These are phyloP conservation scores for Termitomyces sp. DNA, from an alignment of 1,284 basidiomycete genomes.

Conservation along the genomic window DNA sequence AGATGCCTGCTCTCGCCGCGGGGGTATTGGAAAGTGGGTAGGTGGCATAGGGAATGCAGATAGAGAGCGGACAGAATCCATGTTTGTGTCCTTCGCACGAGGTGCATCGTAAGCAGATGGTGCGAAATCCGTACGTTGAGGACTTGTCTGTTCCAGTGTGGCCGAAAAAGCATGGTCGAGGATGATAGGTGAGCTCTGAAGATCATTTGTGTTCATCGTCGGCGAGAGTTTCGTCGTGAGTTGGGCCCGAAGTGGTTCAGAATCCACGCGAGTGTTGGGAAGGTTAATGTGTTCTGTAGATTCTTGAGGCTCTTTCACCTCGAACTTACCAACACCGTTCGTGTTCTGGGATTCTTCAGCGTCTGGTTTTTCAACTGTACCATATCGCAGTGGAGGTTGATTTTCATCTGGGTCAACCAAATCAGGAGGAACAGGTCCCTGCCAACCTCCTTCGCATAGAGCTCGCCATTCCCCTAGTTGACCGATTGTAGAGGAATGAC, in stretches of 20 bases:
- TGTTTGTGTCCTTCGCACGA: constrained; percentile 23
- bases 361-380: constrained; percentile 1
- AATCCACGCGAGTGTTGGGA: neutral
- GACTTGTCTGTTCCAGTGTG: constrained; percentile 13
- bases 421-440: constrained; percentile 48
- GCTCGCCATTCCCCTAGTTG: constrained; percentile 65
- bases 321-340: neutral
- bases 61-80: constrained; percentile 58
- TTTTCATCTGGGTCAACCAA: constrained; percentile 38
- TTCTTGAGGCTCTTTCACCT: neutral
- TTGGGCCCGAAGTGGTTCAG: constrained; percentile 15
- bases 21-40: constrained; percentile 58
- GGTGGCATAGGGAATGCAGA: constrained; percentile 70
- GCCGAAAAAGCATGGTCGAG: neutral
- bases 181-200: neutral
- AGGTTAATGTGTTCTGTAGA: neutral
- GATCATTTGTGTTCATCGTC: neutral
- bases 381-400: constrained; percentile 11
- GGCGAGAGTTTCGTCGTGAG: neutral
- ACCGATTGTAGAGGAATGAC: constrained; percentile 61
- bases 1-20: constrained; percentile 30
- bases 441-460: constrained; percentile 72
- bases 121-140: constrained; percentile 1
- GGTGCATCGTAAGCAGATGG: constrained; percentile 14
- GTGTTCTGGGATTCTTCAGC: constrained; percentile 1